Evolutionary conservation across 2,329 filamentous ascomycete genomes (phyloP), one percentile per base, ranked within the genome.

Genomic region (Pseudopyrenochaeta lycopersici): DNA sequence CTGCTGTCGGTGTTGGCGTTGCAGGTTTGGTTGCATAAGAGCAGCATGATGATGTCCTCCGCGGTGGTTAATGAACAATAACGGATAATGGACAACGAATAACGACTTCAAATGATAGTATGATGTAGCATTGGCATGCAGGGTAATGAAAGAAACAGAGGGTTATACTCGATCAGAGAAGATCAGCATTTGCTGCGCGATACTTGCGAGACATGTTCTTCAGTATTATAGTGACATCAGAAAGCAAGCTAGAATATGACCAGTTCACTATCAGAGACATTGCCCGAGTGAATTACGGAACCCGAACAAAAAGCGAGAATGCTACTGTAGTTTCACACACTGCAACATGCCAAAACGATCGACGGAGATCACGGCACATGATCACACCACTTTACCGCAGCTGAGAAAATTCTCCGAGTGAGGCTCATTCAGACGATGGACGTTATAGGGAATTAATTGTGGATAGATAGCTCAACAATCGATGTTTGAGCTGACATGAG

Each of bases 1-100:
- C 58, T 43, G 68, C 54, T 7, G 48, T 70, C 10, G 71, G 63
- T 4, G 51, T 62, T 7, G 68, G 67, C n/a, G 21, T 71, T n/a
- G 64, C 50, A 17, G 64, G 60, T 1, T 20, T 66, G 15, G 41
- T 66, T 6, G 52, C 60, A 12, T 70, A 46, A 63, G 53, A 33
- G 1, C 36, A 20, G 29, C 18, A 23, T 33, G 20, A 31, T 39
- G 50, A 30, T 35, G 20, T 27, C 31, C 36, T 14, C 36, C 4
- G 36, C 36, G 36, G 21, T 23, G 36, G 12, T 18, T 4, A 39
- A 39, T 11, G 17, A 39, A 20, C 9, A 27, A 27, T 27, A 27
- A 27, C 23, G 23, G 9, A 27, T 27, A 27, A 27, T 27, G 23
- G 9, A 27, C 11, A 41, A 29, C 15, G 21, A 41, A 29, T 12